These are phyloP conservation scores for Trichoderma endophyticum DNA, from an alignment of 2,329 filamentous ascomycete genomes.

Conservation along the genomic window DNA sequence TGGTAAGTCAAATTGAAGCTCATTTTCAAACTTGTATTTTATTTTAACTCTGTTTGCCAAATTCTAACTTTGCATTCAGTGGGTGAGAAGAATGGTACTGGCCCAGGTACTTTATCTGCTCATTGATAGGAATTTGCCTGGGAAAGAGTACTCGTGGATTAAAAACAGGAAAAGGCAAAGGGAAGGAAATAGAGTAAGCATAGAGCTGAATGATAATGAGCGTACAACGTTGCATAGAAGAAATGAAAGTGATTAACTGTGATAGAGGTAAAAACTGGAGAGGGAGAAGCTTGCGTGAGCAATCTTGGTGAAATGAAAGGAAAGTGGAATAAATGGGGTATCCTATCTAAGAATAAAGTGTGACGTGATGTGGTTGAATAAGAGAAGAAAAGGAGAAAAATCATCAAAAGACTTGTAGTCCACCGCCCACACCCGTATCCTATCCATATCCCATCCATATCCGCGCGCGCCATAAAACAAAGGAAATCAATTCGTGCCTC, in stretches of 20 bases:
- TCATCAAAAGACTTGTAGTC: conserved; percentile 24
- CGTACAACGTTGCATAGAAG: not conserved
- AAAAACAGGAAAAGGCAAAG: not conserved
- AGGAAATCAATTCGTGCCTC: conserved; percentile 23
- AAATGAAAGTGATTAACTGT: not conserved
- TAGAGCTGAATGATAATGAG: not conserved
- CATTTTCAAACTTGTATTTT: not conserved
- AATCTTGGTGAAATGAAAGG: not conserved
- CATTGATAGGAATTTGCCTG: conserved; percentile 29
- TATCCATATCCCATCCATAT: not conserved
- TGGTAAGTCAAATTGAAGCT: conserved; percentile 45
- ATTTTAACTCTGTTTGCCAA: not conserved
- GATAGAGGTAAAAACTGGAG: not conserved
- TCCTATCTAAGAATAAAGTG: conserved; percentile 35
- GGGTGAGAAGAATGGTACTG: conserved; percentile 54
- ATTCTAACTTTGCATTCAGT: conserved; percentile 39
- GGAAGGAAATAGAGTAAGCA: not conserved
- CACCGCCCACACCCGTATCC: not conserved
- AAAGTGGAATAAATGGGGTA: conserved; percentile 33
- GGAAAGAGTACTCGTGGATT: not conserved
- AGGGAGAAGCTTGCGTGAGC: conserved; percentile 11
- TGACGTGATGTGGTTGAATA: not conserved
- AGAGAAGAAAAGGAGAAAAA: conserved; percentile 24
- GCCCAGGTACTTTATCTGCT: conserved; percentile 40
- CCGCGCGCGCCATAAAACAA: conserved; percentile 24